phyloP scores from a whole-genome alignment of 371 early-diverging fungal species.

The Apophysomyces elegans region DNA sequence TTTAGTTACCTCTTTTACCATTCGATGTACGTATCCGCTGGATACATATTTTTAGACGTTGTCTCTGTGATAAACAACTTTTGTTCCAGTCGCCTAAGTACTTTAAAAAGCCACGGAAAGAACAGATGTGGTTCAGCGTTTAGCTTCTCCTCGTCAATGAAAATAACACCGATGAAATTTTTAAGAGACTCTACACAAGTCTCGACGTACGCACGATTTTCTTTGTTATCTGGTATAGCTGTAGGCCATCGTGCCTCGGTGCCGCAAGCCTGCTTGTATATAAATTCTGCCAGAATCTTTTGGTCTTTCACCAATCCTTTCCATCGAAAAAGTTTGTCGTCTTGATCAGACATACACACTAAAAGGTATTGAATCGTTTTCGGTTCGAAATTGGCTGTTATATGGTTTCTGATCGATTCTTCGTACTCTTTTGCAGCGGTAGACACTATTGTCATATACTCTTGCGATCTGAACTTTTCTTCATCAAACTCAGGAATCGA shows the following conservation, averaged over 20 bases:
- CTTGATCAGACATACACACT: background rate
- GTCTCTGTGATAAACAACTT: too few relatives aligned
- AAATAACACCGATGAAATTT: background rate
- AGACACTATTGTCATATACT: too few relatives aligned
- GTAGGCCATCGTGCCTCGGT: background rate
- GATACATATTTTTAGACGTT: too few relatives aligned
- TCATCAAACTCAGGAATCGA: too few relatives aligned
- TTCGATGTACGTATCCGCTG: background rate
- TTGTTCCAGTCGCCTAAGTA: too few relatives aligned
- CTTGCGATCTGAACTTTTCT: too few relatives aligned
- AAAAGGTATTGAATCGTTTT: background rate
- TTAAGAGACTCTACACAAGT: background rate
- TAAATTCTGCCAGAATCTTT: background rate
- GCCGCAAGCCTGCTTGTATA: background rate
- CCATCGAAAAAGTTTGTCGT: background rate
- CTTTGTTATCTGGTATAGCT: background rate
- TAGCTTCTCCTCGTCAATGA: too few relatives aligned
- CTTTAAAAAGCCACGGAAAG: too few relatives aligned
- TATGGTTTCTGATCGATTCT: too few relatives aligned
- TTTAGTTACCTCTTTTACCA: background rate
- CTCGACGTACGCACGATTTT: background rate
- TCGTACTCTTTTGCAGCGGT: too few relatives aligned
- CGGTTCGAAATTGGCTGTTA: too few relatives aligned
- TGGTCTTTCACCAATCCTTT: background rate
- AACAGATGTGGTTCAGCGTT: too few relatives aligned